phyloP scores from a whole-genome alignment of 1,139 yeast genomes.

The Kodamaea plutei region DNA sequence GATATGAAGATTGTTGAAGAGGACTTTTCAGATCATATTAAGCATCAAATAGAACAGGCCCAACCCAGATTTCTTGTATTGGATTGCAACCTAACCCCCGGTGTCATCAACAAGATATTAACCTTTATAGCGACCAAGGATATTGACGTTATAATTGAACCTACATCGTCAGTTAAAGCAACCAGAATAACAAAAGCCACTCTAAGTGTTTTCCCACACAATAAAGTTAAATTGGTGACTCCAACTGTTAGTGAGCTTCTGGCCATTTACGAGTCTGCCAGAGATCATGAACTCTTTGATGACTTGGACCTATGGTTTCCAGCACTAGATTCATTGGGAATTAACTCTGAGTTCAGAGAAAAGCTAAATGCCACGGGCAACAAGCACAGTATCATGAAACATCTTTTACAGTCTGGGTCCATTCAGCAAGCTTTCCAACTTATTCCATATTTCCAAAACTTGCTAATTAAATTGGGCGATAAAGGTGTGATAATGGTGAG shows the following conservation, averaged over 20 bases:
- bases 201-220: slow-evolving; percentile 28
- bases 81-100: slow-evolving; percentile 64
- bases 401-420: slow-evolving; percentile 44
- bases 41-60: slow-evolving; percentile 24
- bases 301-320: slow-evolving; percentile 75
- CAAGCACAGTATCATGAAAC: slow-evolving; percentile 16
- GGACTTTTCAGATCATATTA: slow-evolving; percentile 38
- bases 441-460: slow-evolving; percentile 67
- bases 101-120: slow-evolving; percentile 38
- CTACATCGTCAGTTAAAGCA: slow-evolving; percentile 69
- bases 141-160: slow-evolving; percentile 55
- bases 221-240: slow-evolving; percentile 44
- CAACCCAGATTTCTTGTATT: slow-evolving; percentile 48
- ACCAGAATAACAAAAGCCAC: slow-evolving; percentile 26
- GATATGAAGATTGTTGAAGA: slow-evolving; percentile 70
- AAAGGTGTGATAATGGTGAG: slow-evolving; percentile 56
- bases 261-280: slow-evolving; percentile 50
- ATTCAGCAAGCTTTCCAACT: slow-evolving; percentile 68
- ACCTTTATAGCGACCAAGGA: slow-evolving; percentile 13
- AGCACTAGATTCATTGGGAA: slow-evolving; percentile 56
- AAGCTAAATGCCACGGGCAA: slow-evolving; percentile 26
- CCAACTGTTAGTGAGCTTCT: slow-evolving; percentile 68
- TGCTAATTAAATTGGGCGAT: slow-evolving; percentile 64
- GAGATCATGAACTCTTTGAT: slow-evolving; percentile 44
- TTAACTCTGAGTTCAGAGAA: slow-evolving; percentile 45